These are phyloP conservation scores for Phytophthora cryptogea DNA, from an alignment of 352 stramenopile species.

Conservation along the genomic window DNA sequence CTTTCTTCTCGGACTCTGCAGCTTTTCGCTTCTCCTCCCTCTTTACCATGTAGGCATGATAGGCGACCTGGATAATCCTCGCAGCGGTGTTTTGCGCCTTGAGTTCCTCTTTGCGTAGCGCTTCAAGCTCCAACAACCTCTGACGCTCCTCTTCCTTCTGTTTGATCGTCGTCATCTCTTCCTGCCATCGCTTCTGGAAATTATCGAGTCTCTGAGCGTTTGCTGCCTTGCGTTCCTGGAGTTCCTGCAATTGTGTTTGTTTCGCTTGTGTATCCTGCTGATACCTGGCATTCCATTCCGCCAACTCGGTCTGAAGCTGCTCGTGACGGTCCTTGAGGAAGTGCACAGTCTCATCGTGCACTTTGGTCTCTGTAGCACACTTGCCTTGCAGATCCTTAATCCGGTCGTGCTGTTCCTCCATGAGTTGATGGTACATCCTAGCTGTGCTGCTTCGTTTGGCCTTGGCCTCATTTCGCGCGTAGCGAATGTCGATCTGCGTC, in stretches of 20 bases:
- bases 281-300: constrained; percentile 83
- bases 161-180: constrained; percentile 73
- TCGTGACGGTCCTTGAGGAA: constrained; percentile 87
- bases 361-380: constrained; percentile 63
- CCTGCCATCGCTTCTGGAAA: constrained; percentile 72
- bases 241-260: constrained; percentile 57
- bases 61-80: constrained; percentile 72
- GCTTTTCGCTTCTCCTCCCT: constrained; percentile 72
- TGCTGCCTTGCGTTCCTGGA: constrained; percentile 59
- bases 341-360: constrained; percentile 75
- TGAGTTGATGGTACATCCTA: constrained; percentile 80
- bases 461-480: constrained; percentile 81
- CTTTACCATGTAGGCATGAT: constrained; percentile 44
- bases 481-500: constrained; percentile 83
- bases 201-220: constrained; percentile 69
- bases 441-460: constrained; percentile 82
- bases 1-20: constrained; percentile 63
- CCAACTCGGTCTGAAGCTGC: constrained; percentile 60
- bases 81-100: constrained; percentile 73
- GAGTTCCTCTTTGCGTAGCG: constrained; percentile 63
- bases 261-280: constrained; percentile 79
- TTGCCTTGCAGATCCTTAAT: constrained; percentile 71
- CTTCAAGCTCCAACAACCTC: constrained; percentile 67
- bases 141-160: constrained; percentile 76
- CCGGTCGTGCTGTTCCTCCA: constrained; percentile 73